Conservation (phyloP, 2,329 filamentous ascomycete genomes). For the Paraphaeosphaeria minitans region DNA sequence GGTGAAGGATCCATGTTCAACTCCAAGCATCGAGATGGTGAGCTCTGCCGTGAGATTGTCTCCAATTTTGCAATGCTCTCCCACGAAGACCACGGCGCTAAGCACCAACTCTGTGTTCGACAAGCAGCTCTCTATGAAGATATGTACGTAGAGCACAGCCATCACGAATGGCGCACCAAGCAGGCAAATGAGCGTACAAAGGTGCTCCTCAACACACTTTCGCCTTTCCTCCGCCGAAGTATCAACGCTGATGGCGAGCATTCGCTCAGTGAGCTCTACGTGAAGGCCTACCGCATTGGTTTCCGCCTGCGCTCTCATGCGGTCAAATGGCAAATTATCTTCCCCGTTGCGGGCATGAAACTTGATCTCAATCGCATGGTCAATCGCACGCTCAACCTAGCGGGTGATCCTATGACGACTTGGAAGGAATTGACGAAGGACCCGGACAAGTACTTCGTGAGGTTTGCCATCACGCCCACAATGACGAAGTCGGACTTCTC, state of each 20-base stretch:
- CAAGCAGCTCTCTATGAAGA: conserved; percentile 22
- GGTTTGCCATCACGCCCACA: conserved; percentile 24
- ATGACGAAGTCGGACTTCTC: conserved; percentile 19
- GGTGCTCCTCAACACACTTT: conserved; percentile 11
- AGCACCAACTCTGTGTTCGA: conserved; percentile 15
- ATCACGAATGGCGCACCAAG: conserved; percentile 19
- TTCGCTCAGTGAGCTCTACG: conserved; percentile 22
- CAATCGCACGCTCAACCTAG: conserved; percentile 25
- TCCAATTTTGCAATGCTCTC: conserved; percentile 9
- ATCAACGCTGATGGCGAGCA: conserved; percentile 15
- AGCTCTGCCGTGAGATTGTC: conserved; percentile 13
- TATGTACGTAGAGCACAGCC: conserved; percentile 17
- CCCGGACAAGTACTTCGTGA: conserved; percentile 18
- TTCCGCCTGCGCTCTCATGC: conserved; percentile 28
- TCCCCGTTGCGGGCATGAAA: conserved; percentile 15
- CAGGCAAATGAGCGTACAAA: conserved; percentile 9
- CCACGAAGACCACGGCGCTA: conserved; percentile 5
- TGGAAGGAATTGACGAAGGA: conserved; percentile 12
- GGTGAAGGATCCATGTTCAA: conserved; percentile 20
- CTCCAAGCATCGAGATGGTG: conserved; percentile 14
- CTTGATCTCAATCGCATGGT: conserved; percentile 21
- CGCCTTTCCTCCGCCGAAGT: conserved; percentile 2
- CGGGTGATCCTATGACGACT: conserved; percentile 20
- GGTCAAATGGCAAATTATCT: conserved; percentile 22
- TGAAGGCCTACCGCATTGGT: conserved; percentile 29